Base-by-base conservation (phyloP, 192 early-diverging fungal species). In the Haplosporangium gracile region DNA sequence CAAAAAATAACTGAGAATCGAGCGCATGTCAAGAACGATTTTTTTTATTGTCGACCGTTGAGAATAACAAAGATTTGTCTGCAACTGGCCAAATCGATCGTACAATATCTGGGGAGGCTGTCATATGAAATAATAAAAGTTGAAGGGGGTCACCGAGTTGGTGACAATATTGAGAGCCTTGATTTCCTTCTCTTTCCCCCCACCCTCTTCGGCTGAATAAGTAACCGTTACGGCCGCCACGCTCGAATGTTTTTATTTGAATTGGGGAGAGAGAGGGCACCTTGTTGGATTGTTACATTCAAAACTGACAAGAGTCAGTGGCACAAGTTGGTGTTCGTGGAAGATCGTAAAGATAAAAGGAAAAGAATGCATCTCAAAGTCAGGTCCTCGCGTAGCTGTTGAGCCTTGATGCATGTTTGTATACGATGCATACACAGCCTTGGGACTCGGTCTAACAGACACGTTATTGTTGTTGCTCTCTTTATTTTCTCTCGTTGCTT, bases 81-180 rank as follows among this genome's bases (percentile, higher is more conserved):
- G 9, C 60, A 32, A 29, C 29, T 65, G 13, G 1, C 55, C 6
- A 18, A 55, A 24, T 55, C 51, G 51, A 24, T 55, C 20, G 8
- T 26, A 8, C 43, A 45, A 45, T 26, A n/a, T 60, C n/a, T 60
- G 57, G 57, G 9, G 57, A n/a, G 22, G n/a, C 57, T 65, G 60
- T 65, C 60, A 65, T 65, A 65, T 65, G 60, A 65, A 65, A 60
- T 26, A 29, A 60, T 24, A 9, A 60, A 60, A 10, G n/a, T 10
- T 5, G 60, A 29, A 15, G 26, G 60, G 60, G 60, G 60, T 65
- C 60, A 65, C 60, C 60, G 11, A 65, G 24, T 65, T 29, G 60
- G 60, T 32, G 60, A 15, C 60, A 65, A 32, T 60, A 60, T 29
- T 65, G 60, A 65, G 60, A 65, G 60, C 60, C 60, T 65, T 65